phyloP scores from a whole-genome alignment of 2,329 filamentous ascomycete species.

The Chlorencoelia australis region DNA sequence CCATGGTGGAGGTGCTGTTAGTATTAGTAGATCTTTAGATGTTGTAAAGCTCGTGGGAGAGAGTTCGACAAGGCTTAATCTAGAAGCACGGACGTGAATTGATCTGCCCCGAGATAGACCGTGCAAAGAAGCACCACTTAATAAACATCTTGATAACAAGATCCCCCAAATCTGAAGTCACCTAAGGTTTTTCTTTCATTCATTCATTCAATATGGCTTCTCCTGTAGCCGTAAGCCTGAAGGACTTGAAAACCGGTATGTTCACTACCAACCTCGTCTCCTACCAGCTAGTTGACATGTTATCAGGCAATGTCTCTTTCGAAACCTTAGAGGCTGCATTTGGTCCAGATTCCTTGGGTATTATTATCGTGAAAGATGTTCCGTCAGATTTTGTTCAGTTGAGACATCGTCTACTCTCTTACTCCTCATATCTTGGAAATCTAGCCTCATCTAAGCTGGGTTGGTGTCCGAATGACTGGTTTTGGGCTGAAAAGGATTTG shows the following conservation, averaged over 20 bases:
- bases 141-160: too few species aligned
- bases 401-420: constrained; percentile 66
- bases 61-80: too few species aligned
- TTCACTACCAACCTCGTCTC: neutral
- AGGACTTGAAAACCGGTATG: constrained; percentile 48
- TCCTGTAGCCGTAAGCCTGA: constrained; percentile 44
- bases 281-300: constrained; percentile 9
- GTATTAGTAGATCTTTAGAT: too few species aligned
- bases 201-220: constrained; percentile 14
- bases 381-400: constrained; percentile 62
- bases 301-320: constrained; percentile 61
- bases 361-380: constrained; percentile 85
- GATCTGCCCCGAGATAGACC: too few species aligned
- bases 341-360: constrained; percentile 80
- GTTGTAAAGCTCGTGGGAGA: too few species aligned
- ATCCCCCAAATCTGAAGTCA: too few species aligned
- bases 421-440: constrained; percentile 81
- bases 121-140: too few species aligned
- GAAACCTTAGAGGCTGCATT: constrained; percentile 69
- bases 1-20: constrained; percentile 46
- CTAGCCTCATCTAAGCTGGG: constrained; percentile 62
- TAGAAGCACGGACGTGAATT: too few species aligned
- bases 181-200: neutral
- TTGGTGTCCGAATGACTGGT: constrained; percentile 30
- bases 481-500: constrained; percentile 7